Evolutionary conservation across 2,329 filamentous ascomycete species (phyloP), one percentile per base, ranked within the genome.

Genomic region (Pseudogymnoascus sp.): DNA sequence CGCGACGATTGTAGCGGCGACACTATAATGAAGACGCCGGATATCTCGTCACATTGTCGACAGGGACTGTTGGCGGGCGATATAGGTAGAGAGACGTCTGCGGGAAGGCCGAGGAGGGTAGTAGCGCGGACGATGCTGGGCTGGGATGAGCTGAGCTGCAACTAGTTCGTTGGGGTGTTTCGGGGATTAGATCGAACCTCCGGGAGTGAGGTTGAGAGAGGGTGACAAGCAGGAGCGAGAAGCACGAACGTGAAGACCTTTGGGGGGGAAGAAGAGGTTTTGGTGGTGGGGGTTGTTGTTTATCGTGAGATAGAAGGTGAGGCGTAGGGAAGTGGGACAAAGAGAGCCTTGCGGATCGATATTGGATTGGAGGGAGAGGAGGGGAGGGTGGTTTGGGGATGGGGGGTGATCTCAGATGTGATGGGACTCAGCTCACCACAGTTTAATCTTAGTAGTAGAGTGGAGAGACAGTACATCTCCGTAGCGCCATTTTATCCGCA

Each of bases 1-100:
- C 40, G 40, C 40, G 40, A 44, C 18, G 18, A 18, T 18, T 21
- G 40, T 11, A 44, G 40, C 40, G 5, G 44, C 28, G 23, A 50
- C 44, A 28, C 23, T 50, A 50, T 50, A 50, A 8, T 50, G 44
- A 50, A 50, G 44, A 25, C 7, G 14, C 23, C 44, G 1, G 44
- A 50, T 50, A 50, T 28, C 44, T 50, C 44, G 44, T 50, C 44
- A 50, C 44, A 50, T 50, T 50, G 44, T 50, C 21, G 25, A 60
- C 56, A 35, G 37, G 25, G 56, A 38, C 35, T 21, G 56, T 60
- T 38, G 28, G 56, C 11, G 25, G 56, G 56, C 23, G 56, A 28
- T 60, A 35, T 35, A 35, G 33, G 10, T 33, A 18, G 56, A 60
- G 10, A 14, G 31, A 33, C 3, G 23, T 25, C 44, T 28, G 44